Evolutionary conservation across 768 basidiomycete genomes (phyloP), one percentile per base, ranked within the genome.

Genomic region (Trametes villosa): DNA sequence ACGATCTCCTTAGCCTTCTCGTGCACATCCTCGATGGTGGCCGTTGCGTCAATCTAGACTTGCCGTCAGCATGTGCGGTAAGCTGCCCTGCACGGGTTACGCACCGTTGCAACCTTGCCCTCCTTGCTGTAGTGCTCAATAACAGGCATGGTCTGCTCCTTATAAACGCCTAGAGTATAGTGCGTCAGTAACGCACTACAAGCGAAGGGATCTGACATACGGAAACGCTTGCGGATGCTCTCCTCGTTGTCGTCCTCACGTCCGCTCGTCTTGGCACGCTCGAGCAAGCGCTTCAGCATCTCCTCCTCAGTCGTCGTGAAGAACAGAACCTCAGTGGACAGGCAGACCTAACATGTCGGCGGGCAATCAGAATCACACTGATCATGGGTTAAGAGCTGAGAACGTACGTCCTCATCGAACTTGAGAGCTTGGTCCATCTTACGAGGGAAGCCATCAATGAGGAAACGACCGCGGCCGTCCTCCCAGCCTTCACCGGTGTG

Each of bases 401-500:
- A n/a, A 74, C 83, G 55, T 65, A 94, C 96, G 47, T 86, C 81
- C 66, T 91, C 80, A 69, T 98, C 96, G 70, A 98, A 99, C 72
- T 87, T 87, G 69, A 88, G 61, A 0, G 96, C 96, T 76, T 99
- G 97, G 72, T 99, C 97, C 94, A 98, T 95, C 81, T 98, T 95
- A 62, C 96, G 85, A 55, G 96, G 97, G 77, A 98, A 98, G 1
- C 96, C 97, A 64, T 99, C 96, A 63, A 99, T 88, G 67, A 98
- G 81, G 81, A 98, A 99, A 46, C 94, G 86, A 33, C 92, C 93
- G 53, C 76, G 78, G 26, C 89, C 92, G 31, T 83, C 77, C 9
- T 72, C 74, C 94, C 93, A 95, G 22, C 84, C 86, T 8, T 80
- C 76, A 12, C 79, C 78, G 0, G 75, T 57, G 49, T 71, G 74